A percentile compares a stretch with the other conserved stretches of the same genome.
phyloP scores from a whole-genome alignment of 768 basidiomycete genomes.

The Leccinum barrowsii region DNA sequence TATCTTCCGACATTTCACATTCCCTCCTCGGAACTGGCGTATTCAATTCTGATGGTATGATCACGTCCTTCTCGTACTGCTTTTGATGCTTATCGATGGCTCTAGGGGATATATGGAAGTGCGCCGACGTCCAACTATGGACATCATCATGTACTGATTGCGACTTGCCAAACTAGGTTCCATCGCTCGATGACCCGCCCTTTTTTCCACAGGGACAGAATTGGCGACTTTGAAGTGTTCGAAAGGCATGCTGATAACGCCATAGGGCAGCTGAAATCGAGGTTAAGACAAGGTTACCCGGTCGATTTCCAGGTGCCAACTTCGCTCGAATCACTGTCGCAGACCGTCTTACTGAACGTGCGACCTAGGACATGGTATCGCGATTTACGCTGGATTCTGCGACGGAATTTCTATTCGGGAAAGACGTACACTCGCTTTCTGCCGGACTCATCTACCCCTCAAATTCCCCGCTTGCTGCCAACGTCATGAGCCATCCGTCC shows the following conservation, averaged over 20 bases:
- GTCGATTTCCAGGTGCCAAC: conserved; percentile 53
- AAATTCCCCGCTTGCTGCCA: conserved; percentile 11
- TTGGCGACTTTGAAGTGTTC: conserved; percentile 54
- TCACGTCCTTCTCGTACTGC: background rate
- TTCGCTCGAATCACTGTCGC: background rate
- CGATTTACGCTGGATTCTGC: conserved; percentile 61
- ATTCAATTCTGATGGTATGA: conserved; percentile 53
- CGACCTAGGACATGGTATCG: conserved; percentile 44
- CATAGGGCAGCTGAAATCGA: conserved; percentile 39
- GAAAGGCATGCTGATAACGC: conserved; percentile 48
- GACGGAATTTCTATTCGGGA: conserved; percentile 54
- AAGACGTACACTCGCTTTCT: conserved; percentile 43
- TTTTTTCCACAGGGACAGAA: conserved; percentile 53
- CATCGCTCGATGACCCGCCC: conserved; percentile 60
- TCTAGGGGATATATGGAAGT: conserved; percentile 60
- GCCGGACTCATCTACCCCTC: conserved; percentile 48
- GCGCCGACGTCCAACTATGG: background rate
- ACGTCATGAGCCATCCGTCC: conserved; percentile 32
- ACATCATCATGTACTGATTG: background rate
- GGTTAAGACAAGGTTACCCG: conserved; percentile 44
- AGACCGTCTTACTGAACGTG: background rate
- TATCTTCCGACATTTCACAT: conserved; percentile 7
- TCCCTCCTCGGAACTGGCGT: conserved; percentile 54
- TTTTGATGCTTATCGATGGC: background rate
- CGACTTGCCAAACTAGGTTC: conserved; percentile 35